Evolutionary conservation across 768 basidiomycete species (phyloP), one percentile per base, ranked within the genome.

Genomic region (Mycena kentingensis): DNA sequence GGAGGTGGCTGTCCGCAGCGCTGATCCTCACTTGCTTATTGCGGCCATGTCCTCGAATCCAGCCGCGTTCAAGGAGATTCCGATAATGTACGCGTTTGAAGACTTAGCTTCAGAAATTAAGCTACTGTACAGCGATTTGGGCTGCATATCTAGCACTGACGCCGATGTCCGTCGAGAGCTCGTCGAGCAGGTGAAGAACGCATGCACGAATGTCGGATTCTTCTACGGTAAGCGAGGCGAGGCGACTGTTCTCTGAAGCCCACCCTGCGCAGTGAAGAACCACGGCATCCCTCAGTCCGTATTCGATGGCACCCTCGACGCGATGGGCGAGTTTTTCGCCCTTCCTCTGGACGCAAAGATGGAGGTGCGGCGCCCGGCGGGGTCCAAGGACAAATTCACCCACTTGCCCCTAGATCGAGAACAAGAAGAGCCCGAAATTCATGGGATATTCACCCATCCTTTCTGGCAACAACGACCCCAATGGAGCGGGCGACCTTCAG

Each of bases 401-500:
- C 11, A 38, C 19, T 22, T 41, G 15, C 8, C 11, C 46, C n/a
- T n/a, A 92, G 88, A 76, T 92, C 3, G 81, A 91, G 58, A 84
- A 88, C 58, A 77, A 74, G 44, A 84, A 81, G 51, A 78, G 79
- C 1, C 67, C 80, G 0, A 86, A 85, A 63, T 95, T 91, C 74
- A 89, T 86, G 63, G 88, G 88, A 18, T 90, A 89, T 67, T 85
- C 76, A 46, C 80, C 84, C 2, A 66, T 92, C 2, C 74, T 87
- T 5, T 85, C 84, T 49, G 82, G 81, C 44, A 92, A 92, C 65
- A 87, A 84, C 47, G 80, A 93, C 61, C 84, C 89, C 0, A 75
- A 80, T n/a, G 79, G 81, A 41, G 71, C 79, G n/a, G 93, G 93
- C 1, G 94, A 98, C 64, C 69, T 95, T 48, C 91, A 95, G 64